Conservation (phyloP, 208 protist genomes). For the Leishmania arabica region DNA sequence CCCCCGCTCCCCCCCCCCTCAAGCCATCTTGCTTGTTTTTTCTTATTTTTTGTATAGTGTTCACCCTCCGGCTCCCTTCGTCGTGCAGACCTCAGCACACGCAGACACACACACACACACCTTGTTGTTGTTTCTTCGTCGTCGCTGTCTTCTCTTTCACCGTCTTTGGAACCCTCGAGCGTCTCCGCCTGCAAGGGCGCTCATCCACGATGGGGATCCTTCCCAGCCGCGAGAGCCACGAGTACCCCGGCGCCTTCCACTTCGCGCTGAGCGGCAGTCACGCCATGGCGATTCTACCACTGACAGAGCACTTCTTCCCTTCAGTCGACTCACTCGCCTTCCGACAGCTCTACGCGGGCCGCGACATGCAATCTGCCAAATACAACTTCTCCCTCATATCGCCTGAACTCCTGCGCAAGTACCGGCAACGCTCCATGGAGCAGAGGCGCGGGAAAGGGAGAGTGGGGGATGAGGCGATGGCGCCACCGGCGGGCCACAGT, state of each 20-base stretch:
- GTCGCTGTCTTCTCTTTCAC: neutral
- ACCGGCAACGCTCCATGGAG: slow-evolving; percentile 23
- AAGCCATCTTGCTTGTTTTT: neutral
- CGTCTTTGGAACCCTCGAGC: neutral
- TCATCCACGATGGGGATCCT: slow-evolving; percentile 47
- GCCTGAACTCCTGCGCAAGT: slow-evolving; percentile 30
- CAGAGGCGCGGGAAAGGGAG: slow-evolving; percentile 8
- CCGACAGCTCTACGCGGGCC: slow-evolving; percentile 50
- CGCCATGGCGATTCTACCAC: slow-evolving; percentile 40
- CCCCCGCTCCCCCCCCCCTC: no score
- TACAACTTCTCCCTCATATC: slow-evolving; percentile 57
- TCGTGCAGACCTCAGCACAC: neutral
- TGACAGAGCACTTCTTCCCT: slow-evolving; percentile 68
- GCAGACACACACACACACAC: neutral
- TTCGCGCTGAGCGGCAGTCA: slow-evolving; percentile 49
- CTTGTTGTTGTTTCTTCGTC: neutral
- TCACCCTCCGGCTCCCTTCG: neutral
- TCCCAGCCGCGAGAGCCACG: slow-evolving; percentile 55
- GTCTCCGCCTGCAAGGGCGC: neutral
- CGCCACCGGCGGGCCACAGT: slow-evolving; percentile 11
- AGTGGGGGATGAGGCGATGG: slow-evolving; percentile 19
- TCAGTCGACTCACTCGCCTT: slow-evolving; percentile 54
- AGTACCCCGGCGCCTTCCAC: slow-evolving; percentile 44
- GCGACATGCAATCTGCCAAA: slow-evolving; percentile 53
- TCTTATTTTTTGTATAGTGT: neutral